Conservation (phyloP, 306 rosid species). For the barrel medic (Medicago truncatula) region DNA sequence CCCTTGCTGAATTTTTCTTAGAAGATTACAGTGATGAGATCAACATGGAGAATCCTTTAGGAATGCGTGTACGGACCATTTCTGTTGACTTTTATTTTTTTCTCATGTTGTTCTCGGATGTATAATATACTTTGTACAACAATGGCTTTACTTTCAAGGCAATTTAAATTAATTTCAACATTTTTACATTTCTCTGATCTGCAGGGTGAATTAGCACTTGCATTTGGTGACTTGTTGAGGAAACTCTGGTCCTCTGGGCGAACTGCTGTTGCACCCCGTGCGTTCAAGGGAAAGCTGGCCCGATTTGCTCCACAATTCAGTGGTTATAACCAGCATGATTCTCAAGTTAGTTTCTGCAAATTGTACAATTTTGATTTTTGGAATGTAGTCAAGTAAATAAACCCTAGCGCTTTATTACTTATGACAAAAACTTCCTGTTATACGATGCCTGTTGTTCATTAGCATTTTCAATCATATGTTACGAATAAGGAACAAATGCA, state of each 20-base stretch:
- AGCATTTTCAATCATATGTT: slow-evolving; percentile 19
- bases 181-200: slow-evolving; percentile 43
- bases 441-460: slow-evolving; percentile 30
- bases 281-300: slow-evolving; percentile 91
- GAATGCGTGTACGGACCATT: slow-evolving; percentile 81
- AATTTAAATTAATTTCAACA: slow-evolving; percentile 28
- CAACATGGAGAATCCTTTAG: slow-evolving; percentile 91
- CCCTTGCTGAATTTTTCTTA: slow-evolving; percentile 82
- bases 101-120: slow-evolving; percentile 15
- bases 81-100: slow-evolving; percentile 28
- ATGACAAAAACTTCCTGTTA: neutral
- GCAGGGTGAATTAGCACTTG: slow-evolving; percentile 98
- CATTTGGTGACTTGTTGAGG: slow-evolving; percentile 93
- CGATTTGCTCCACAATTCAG: slow-evolving; percentile 99
- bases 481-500: slow-evolving; percentile 17
- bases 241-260: slow-evolving; percentile 95
- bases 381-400: slow-evolving; percentile 19
- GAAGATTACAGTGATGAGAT: slow-evolving; percentile 91
- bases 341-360: slow-evolving; percentile 74
- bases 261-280: slow-evolving; percentile 83
- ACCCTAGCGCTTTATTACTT: slow-evolving; percentile 16
- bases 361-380: slow-evolving; percentile 31
- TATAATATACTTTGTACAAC: slow-evolving; percentile 9
- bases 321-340: slow-evolving; percentile 98
- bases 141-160: slow-evolving; percentile 31